Evolutionary conservation across 805 yeast species (phyloP).

Genomic region (Danielia reshetovae): DNA sequence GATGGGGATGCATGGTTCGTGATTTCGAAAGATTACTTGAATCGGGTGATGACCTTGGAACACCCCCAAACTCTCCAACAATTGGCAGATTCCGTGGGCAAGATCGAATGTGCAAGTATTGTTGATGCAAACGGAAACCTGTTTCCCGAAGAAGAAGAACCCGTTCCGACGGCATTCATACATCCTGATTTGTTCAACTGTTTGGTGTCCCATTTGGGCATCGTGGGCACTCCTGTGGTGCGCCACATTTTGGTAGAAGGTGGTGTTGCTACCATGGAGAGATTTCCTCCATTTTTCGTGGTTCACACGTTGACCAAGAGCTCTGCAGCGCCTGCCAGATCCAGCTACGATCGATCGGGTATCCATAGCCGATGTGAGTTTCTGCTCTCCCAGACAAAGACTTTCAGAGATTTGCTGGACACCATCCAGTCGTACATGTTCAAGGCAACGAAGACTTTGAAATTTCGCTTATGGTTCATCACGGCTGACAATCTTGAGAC

Average conservation of each 20-base stretch:
- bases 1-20: slow-evolving; percentile 51
- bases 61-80: slow-evolving; percentile 7
- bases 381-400: slow-evolving; percentile 28
- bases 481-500: slow-evolving; percentile 20
- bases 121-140: slow-evolving; percentile 45
- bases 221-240: slow-evolving; percentile 33
- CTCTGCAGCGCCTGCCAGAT: slow-evolving; percentile 1
- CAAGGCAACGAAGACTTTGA: slow-evolving; percentile 16
- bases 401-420: slow-evolving; percentile 32
- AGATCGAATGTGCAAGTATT: slow-evolving; percentile 43
- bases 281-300: slow-evolving; percentile 33
- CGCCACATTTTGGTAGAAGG: slow-evolving; percentile 25
- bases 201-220: slow-evolving; percentile 53
- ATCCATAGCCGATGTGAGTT: slow-evolving; percentile 9
- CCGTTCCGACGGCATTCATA: slow-evolving; percentile 25
- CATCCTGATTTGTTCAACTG: slow-evolving; percentile 42
- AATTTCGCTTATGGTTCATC: slow-evolving; percentile 37
- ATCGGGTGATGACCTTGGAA: neutral
- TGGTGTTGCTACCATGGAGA: slow-evolving; percentile 29
- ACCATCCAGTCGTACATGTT: slow-evolving; percentile 20
- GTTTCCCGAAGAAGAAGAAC: slow-evolving; percentile 20
- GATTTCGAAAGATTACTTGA: slow-evolving; percentile 29
- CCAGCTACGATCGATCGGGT: slow-evolving; percentile 5
- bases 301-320: slow-evolving; percentile 28
- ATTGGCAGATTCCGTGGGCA: slow-evolving; percentile 35